phyloP scores from a whole-genome alignment of 495 filamentous ascomycete genomes.

The Podospora comata region DNA sequence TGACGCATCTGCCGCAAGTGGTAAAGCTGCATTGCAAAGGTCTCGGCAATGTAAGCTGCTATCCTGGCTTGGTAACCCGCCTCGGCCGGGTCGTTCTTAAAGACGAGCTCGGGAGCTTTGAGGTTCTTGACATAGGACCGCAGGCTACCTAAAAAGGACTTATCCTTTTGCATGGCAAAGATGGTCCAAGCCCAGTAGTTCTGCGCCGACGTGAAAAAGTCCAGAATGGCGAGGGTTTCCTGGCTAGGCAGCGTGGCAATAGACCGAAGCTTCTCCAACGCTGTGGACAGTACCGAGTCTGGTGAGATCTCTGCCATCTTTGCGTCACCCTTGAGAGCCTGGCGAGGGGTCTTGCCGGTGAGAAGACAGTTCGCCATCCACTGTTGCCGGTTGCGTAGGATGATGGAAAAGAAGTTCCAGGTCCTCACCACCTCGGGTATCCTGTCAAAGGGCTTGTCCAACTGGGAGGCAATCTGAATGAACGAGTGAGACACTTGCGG shows the following conservation, averaged over 20 bases:
- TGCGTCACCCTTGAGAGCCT: slow-evolving; percentile 58
- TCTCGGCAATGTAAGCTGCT: slow-evolving; percentile 76
- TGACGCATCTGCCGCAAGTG: slow-evolving; percentile 70
- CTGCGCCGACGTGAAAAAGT: slow-evolving; percentile 80
- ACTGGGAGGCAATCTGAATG: slow-evolving; percentile 67
- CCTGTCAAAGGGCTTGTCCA: slow-evolving; percentile 73
- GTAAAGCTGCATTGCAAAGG: slow-evolving; percentile 89
- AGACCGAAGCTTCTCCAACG: slow-evolving; percentile 67
- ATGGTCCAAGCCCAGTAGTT: slow-evolving; percentile 93
- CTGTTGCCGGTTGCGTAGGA: slow-evolving; percentile 86
- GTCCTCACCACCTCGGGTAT: slow-evolving; percentile 58
- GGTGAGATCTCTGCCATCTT: slow-evolving; percentile 47
- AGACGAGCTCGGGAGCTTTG: slow-evolving; percentile 45
- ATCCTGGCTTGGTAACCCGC: slow-evolving; percentile 63
- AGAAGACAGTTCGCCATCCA: slow-evolving; percentile 93
- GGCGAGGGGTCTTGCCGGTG: slow-evolving; percentile 77
- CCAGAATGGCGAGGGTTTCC: slow-evolving; percentile 68
- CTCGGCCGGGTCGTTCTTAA: slow-evolving; percentile 46
- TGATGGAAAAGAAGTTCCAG: slow-evolving; percentile 83
- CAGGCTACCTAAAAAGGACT: slow-evolving; percentile 64
- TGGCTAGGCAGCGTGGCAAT: slow-evolving; percentile 61
- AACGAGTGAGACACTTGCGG: slow-evolving; percentile 78
- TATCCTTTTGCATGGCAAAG: slow-evolving; percentile 68
- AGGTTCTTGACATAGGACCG: slow-evolving; percentile 65
- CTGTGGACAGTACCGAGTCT: slow-evolving; percentile 68